Percentiles rank a stretch among this genome's conserved stretches.
These are phyloP conservation scores for Pyrenophora graminea DNA, from an alignment of 2,329 filamentous ascomycete species.

Conservation along the genomic window DNA sequence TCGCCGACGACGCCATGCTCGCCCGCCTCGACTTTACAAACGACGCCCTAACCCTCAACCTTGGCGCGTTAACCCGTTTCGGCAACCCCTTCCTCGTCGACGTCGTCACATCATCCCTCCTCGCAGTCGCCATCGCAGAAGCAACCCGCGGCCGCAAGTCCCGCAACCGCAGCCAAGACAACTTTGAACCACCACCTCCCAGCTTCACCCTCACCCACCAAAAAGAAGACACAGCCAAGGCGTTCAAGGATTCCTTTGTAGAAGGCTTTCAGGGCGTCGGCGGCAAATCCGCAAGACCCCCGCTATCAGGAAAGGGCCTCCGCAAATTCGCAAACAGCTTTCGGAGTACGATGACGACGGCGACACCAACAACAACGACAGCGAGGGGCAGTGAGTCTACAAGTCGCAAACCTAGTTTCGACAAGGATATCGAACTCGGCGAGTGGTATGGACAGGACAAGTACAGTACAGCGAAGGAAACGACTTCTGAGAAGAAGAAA, in stretches of 20 bases:
- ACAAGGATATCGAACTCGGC: constrained; percentile 46
- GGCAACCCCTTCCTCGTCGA: constrained; percentile 54
- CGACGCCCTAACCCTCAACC: constrained; percentile 51
- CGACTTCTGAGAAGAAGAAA: constrained; percentile 32
- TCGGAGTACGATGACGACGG: constrained; percentile 22
- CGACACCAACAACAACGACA: not conserved
- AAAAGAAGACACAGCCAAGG: constrained; percentile 33
- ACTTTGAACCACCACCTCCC: constrained; percentile 41
- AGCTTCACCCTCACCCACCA: constrained; percentile 28
- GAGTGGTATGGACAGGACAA: constrained; percentile 44
- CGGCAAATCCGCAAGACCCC: constrained; percentile 20
- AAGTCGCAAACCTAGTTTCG: constrained; percentile 24
- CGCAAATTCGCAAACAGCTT: constrained; percentile 30
- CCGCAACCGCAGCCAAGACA: constrained; percentile 25
- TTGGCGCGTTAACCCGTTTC: constrained; percentile 49
- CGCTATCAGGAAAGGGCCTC: constrained; percentile 21
- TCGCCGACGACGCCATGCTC: constrained; percentile 46
- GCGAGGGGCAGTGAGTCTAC: constrained; percentile 5
- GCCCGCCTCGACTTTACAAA: constrained; percentile 51
- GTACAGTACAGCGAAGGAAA: constrained; percentile 11
- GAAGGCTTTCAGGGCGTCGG: constrained; percentile 42
- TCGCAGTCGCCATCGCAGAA: constrained; percentile 54
- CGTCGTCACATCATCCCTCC: constrained; percentile 48
- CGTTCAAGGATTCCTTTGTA: constrained; percentile 37
- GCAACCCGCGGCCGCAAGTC: constrained; percentile 38